Evolutionary conservation across 177 flowering plant genomes (phyloP), one percentile per base, ranked within the genome.

Genomic region (Telopea speciosissima): DNA sequence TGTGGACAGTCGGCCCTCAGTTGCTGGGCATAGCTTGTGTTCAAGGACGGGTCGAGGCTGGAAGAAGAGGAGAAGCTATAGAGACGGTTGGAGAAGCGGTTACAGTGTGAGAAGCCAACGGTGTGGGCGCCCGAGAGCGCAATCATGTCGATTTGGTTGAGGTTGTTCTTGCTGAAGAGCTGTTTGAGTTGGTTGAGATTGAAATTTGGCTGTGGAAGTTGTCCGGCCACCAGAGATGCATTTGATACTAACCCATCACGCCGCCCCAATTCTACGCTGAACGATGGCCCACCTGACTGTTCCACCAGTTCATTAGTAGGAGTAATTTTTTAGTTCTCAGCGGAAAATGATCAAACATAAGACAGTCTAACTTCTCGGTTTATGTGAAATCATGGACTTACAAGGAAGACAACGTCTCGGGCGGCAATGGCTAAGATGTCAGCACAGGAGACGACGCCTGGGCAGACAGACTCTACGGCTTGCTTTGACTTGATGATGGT

Each of bases 71-170:
- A 78, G 78, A 84, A 89, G 5, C 74, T 68, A 81, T 93, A 85
- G 28, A 87, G 68, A 2, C 96, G 85, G 60, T 85, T 80, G 1
- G 89, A 74, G 40, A 90, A 83, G 63, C 83, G 83, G 72, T 24
- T 54, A 73, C 96, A 89, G 77, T 90, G 93, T 44, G 93, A 85
- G 78, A 87, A 83, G 11, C 96, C 98, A 0, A 90, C 25, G 0
- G 98, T 90, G 82, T 93, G 98, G 1, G 89, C 90, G 6, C 93
- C 98, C 0, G 98, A 89, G 9, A 93, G 84, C 3, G 97, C 93
- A 10, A 91, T 83, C 88, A 93, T 81, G 49, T 93, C 96, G 1
- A 40, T 42, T 60, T 79, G 87, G 65, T 56, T 77, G 31, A 91
- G 89, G 61, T 80, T 79, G 78, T 86, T 60, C 25, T 56, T 73